A percentile compares a stretch with the other conserved stretches of the same genome.
Conservation (phyloP, 2,329 filamentous ascomycete species). For the Alternaria postmessia region DNA sequence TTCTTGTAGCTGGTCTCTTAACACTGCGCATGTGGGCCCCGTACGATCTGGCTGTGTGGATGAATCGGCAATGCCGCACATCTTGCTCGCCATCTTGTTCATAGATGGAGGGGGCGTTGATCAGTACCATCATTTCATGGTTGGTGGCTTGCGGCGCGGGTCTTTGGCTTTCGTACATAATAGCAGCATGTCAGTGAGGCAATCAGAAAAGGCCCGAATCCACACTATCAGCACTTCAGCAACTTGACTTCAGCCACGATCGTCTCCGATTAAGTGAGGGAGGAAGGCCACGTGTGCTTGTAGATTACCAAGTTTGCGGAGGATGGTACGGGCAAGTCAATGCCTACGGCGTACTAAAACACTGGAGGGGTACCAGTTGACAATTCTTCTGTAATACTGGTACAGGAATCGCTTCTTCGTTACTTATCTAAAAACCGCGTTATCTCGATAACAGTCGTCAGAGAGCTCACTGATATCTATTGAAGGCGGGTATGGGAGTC, state of each 20-base stretch:
- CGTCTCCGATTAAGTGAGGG: background rate
- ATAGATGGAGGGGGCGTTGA: background rate
- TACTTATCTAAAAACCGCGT: background rate
- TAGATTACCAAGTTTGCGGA: constrained; percentile 14
- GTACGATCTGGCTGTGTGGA: background rate
- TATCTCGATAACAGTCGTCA: background rate
- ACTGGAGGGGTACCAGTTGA: background rate
- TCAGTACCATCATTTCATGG: background rate
- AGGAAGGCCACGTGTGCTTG: background rate
- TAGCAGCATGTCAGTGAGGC: constrained; percentile 1
- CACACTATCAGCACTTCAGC: background rate
- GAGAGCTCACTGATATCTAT: background rate
- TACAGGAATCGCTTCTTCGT: background rate
- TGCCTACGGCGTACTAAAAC: constrained; percentile 1
- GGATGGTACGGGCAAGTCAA: constrained; percentile 2
- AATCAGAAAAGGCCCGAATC: constrained; percentile 10
- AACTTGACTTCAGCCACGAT: background rate
- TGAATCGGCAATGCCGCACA: constrained; percentile 4
- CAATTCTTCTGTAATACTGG: background rate
- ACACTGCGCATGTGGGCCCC: background rate
- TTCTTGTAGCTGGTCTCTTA: background rate
- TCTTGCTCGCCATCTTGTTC: background rate
- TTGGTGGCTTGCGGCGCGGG: background rate
- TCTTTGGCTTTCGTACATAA: background rate
- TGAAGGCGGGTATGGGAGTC: constrained; percentile 8